Percentiles rank a stretch among this genome's conserved stretches.
Evolutionary conservation across 306 rosid genomes (phyloP).

Genomic region (Acacia confusa): DNA sequence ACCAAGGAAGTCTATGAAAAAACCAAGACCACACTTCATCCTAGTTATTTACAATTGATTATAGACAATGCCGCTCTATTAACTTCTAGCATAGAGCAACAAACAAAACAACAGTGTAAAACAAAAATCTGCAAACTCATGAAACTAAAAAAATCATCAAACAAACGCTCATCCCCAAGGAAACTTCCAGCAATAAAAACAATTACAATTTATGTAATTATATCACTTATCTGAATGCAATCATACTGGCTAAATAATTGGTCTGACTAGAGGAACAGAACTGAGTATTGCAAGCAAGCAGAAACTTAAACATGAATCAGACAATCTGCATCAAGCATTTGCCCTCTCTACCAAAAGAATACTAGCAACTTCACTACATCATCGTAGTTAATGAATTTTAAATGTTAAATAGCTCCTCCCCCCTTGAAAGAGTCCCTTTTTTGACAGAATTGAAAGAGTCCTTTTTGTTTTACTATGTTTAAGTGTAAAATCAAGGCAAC

Average conservation of each 20-base stretch:
- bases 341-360: neutral
- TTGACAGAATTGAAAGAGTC: neutral
- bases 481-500: conserved; percentile 7
- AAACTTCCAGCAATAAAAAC: neutral
- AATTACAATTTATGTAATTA: neutral
- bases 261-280: neutral
- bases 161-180: neutral
- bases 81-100: neutral
- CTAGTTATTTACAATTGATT: conserved; percentile 25
- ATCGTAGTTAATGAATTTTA: neutral
- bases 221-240: neutral
- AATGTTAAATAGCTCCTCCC: neutral
- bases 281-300: neutral
- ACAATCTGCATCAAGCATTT: neutral
- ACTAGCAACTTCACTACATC: neutral
- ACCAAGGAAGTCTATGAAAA: conserved; percentile 10
- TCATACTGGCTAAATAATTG: neutral
- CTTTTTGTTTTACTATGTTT: conserved; percentile 15
- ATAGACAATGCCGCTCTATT: neutral
- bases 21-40: conserved; percentile 19
- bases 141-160: neutral
- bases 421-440: neutral
- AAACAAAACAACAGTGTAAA: neutral
- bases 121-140: neutral
- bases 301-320: neutral